Evolutionary conservation across 176 grass and related monocot genomes (phyloP), one percentile per base, ranked within the genome.

Genomic region (Carex pumila): DNA sequence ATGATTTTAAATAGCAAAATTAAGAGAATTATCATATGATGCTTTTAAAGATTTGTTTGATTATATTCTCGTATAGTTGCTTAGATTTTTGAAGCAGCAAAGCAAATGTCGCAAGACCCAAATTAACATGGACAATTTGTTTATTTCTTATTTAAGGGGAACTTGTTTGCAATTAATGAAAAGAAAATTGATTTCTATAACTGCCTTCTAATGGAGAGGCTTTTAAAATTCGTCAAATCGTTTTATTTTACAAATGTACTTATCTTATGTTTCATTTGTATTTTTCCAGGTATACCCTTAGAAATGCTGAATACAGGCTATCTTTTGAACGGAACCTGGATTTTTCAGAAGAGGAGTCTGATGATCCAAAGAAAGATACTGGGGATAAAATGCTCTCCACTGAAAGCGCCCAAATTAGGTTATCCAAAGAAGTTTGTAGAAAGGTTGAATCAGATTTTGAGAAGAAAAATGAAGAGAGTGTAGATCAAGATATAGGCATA

Each of bases 271-370:
- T 45, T 31, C 36, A 69, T 85, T 50, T 75, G 9, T 84, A 22
- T 50, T 39, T 56, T 81, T 87, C 62, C 91, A 95, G 92, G 85
- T 98, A 98, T 76, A 95, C 92, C 55, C 86, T 98, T 43, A 85
- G 89, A 49, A 98, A 92, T 95, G 95, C 92, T n/a, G 92, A 98
- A 81, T 93, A 91, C 88, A 91, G 92, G 85, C 86, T 95, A 78
- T 98, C 86, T 82, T 91, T 98, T 84, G 91, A 98, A 91, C 88
- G 95, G 84, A 98, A 95, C 84, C 83, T 95, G 79, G 89, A 95
- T 47, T 74, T 90, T 61, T 80, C 89, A n/a, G 90, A 91, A 87
- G 95, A 91, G 81, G 86, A 83, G 67, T 76, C 45, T 75, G 87
- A 93, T 70, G 73, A 66, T 78, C 21, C 79, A 21, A 90, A 90